phyloP scores from a whole-genome alignment of 2,329 filamentous ascomycete species.

The Diaporthe sp. region DNA sequence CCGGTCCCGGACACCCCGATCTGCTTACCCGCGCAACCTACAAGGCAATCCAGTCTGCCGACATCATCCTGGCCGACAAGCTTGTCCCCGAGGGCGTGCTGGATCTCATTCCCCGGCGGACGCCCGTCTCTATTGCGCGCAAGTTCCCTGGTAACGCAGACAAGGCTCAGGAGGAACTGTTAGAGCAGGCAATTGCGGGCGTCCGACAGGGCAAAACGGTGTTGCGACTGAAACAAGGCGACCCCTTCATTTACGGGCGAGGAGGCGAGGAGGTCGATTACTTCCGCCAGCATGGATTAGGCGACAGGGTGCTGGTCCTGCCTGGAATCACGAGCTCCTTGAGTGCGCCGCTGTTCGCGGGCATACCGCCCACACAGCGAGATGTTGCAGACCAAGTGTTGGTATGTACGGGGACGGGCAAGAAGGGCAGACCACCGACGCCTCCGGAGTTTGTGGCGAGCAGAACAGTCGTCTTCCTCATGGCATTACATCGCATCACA shows the following conservation, averaged over 20 bases:
- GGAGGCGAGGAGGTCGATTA: conserved; percentile 93
- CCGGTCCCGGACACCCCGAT: conserved; percentile 91
- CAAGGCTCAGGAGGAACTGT: conserved; percentile 88
- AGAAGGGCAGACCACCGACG: conserved; percentile 85
- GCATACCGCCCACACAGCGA: conserved; percentile 88
- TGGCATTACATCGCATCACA: conserved; percentile 88
- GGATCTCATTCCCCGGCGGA: conserved; percentile 89
- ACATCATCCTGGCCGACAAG: conserved; percentile 87
- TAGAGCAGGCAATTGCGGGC: conserved; percentile 79
- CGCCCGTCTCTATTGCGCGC: conserved; percentile 89
- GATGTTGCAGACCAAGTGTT: conserved; percentile 92
- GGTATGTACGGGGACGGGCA: conserved; percentile 95
- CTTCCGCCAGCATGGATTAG: conserved; percentile 79
- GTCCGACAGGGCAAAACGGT: conserved; percentile 77
- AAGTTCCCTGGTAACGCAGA: conserved; percentile 99
- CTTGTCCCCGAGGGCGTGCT: conserved; percentile 87
- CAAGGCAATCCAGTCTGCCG: conserved; percentile 78
- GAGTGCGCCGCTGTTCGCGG: conserved; percentile 87
- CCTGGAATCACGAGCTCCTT: conserved; percentile 93
- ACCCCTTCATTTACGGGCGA: conserved; percentile 95
- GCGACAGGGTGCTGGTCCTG: conserved; percentile 74
- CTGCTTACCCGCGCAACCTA: conserved; percentile 86
- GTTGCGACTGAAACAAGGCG: conserved; percentile 92
- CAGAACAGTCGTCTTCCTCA: conserved; percentile 91
- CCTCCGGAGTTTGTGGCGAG: conserved; percentile 82